A percentile compares a stretch with the other conserved stretches of the same genome.
Conservation (phyloP, 2,329 filamentous ascomycete genomes). For the Periconia digitata region DNA sequence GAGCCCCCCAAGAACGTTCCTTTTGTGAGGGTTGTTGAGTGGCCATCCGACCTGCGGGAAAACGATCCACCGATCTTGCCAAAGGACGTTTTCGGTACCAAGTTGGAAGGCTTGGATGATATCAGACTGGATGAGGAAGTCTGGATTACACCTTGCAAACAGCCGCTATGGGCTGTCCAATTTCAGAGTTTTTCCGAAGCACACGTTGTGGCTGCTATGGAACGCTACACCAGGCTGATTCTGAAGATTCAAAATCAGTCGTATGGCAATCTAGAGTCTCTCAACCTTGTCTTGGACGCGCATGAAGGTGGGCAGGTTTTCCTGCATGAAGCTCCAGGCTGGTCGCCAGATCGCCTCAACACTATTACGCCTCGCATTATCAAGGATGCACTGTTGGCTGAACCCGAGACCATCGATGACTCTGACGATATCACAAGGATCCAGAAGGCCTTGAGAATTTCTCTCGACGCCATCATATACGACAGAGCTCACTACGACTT, state of each 20-base stretch:
- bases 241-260: constrained; percentile 18
- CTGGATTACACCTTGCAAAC: constrained; percentile 23
- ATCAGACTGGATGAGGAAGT: constrained; percentile 31
- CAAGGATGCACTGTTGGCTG: constrained; percentile 18
- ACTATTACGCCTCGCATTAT: constrained; percentile 24
- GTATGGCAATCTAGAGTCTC: constrained; percentile 9
- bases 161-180: constrained; percentile 13
- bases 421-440: constrained; percentile 15
- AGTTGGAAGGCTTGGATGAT: constrained; percentile 28
- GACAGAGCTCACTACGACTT: constrained; percentile 32
- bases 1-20: constrained; percentile 9
- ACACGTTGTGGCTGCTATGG: constrained; percentile 22
- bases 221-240: constrained; percentile 23
- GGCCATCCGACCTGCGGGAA: constrained; percentile 25
- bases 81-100: constrained; percentile 29
- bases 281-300: constrained; percentile 3
- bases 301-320: constrained; percentile 16
- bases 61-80: constrained; percentile 12
- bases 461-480: constrained; percentile 24
- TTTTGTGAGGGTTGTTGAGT: constrained; percentile 14
- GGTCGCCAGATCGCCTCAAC: constrained; percentile 29
- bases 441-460: constrained; percentile 15
- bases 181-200: constrained; percentile 18
- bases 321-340: constrained; percentile 31
- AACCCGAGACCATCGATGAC: constrained; percentile 23